These are phyloP conservation scores for Acanthamoeba triangularis DNA, from an alignment of 208 protist genomes.

Conservation along the genomic window DNA sequence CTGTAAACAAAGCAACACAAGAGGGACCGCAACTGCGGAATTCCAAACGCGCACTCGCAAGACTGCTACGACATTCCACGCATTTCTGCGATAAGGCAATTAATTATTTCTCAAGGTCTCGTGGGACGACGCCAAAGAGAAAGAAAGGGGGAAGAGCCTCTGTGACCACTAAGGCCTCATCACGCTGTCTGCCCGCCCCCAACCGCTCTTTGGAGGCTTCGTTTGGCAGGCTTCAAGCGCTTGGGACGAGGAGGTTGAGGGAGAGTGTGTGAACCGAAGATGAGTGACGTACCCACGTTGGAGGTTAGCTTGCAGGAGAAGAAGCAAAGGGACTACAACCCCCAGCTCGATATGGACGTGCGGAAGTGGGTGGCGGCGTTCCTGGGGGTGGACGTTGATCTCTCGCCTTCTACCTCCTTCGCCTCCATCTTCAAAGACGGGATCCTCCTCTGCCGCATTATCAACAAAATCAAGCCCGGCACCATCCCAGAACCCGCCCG, in stretches of 20 bases:
- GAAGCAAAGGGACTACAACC: background rate
- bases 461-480: background rate
- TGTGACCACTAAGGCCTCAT: too few species aligned
- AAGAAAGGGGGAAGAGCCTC: too few species aligned
- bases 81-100: too few species aligned
- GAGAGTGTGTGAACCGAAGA: background rate
- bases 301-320: background rate
- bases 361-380: background rate
- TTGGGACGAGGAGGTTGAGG: background rate
- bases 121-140: too few species aligned
- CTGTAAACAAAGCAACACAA: background rate
- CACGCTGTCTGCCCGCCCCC: too few species aligned
- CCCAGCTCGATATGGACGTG: background rate
- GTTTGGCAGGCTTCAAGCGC: background rate
- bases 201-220: background rate
- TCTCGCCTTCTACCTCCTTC: background rate
- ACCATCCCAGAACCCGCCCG: background rate
- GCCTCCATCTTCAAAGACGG: background rate
- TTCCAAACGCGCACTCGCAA: too few species aligned
- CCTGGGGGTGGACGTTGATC: background rate
- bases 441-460: background rate
- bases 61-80: too few species aligned
- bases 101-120: too few species aligned
- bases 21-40: too few species aligned
- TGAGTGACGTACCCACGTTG: background rate